phyloP scores from a whole-genome alignment of 768 basidiomycete genomes.

The Obba rivulosa region DNA sequence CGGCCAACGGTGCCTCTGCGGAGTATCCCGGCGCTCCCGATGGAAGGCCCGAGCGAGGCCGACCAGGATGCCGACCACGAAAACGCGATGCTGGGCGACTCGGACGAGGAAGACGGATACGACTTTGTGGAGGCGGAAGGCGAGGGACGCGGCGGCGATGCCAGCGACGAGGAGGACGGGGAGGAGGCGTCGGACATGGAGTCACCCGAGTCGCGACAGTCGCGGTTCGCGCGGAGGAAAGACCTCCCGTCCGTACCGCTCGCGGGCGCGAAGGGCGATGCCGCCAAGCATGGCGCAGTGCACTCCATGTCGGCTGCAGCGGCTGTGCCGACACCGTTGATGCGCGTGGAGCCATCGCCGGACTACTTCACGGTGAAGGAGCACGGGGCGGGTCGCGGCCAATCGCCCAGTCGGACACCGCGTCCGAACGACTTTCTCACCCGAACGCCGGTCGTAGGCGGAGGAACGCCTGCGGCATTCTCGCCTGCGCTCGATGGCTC shows the following conservation, averaged over 20 bases:
- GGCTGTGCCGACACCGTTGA: conserved; percentile 10
- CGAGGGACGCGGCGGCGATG: conserved; percentile 24
- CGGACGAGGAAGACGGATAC: conserved; percentile 28
- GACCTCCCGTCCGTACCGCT: too few species aligned
- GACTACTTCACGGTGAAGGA: conserved; percentile 28
- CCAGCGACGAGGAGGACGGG: conserved; percentile 32
- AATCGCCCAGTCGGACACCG: conserved; percentile 19
- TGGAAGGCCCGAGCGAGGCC: conserved; percentile 34
- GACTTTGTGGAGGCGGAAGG: conserved; percentile 17
- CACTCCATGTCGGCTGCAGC: conserved; percentile 15
- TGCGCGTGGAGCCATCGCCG: conserved; percentile 4
- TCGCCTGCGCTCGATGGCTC: conserved; percentile 4
- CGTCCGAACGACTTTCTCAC: conserved; percentile 17
- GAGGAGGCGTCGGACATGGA: conserved; percentile 24
- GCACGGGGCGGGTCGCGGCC: conserved; percentile 5
- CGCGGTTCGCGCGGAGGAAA: conserved; percentile 5
- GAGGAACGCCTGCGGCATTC: not conserved
- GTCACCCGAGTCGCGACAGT: conserved; percentile 4
- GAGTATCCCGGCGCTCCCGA: conserved; percentile 51
- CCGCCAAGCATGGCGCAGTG: conserved; percentile 6
- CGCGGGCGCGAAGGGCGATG: too few species aligned
- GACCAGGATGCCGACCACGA: conserved; percentile 23
- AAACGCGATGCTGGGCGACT: conserved; percentile 24
- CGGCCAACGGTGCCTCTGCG: conserved; percentile 32
- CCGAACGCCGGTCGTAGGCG: not conserved